Evolutionary conservation across 345 rosid genomes (phyloP).

Genomic region (Salix koriyanagi): DNA sequence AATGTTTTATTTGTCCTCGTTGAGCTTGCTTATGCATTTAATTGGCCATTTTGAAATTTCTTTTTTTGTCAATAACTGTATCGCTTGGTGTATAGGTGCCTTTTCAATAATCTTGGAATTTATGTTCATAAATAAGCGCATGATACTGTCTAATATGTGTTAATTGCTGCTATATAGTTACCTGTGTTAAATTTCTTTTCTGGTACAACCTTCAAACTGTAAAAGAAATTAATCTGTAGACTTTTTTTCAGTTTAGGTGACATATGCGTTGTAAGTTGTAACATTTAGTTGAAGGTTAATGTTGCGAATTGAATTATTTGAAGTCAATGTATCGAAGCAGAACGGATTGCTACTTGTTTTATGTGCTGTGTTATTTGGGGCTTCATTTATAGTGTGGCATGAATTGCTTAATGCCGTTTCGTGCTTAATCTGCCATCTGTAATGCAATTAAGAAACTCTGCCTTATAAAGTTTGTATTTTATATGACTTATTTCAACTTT

Average conservation of each 20-base stretch:
- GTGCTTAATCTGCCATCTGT: not conserved
- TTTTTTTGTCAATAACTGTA: not conserved
- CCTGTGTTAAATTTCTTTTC: not conserved
- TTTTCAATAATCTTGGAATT: not conserved
- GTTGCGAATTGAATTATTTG: not conserved
- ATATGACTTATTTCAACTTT: not conserved
- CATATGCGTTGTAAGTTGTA: not conserved
- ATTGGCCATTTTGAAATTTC: not conserved
- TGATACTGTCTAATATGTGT: not conserved
- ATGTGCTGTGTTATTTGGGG: not conserved
- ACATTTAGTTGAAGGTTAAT: not conserved
- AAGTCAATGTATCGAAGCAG: not conserved
- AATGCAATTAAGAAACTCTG: not conserved
- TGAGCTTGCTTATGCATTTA: not conserved
- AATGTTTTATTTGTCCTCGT: not conserved
- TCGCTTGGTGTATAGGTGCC: not conserved
- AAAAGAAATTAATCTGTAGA: not conserved
- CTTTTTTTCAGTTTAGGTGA: not conserved
- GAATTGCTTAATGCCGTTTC: not conserved
- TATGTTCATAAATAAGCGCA: not conserved
- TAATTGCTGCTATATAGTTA: not conserved
- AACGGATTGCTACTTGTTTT: not conserved
- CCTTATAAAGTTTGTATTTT: not conserved
- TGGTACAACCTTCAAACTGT: not conserved
- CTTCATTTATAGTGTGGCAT: not conserved